Conservation (phyloP, 257 asterid species). For the Penstemon eatonii region DNA sequence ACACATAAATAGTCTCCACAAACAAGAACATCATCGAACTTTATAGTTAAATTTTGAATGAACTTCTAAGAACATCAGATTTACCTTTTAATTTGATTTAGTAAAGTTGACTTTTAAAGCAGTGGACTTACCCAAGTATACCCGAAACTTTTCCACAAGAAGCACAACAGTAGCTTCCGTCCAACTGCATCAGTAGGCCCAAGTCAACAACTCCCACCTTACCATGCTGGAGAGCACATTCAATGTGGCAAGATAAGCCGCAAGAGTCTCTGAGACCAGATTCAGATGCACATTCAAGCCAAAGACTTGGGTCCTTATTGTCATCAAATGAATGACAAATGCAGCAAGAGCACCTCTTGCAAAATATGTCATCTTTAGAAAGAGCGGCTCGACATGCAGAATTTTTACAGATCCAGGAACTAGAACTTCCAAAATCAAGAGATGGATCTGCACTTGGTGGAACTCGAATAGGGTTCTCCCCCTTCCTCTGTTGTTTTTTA, state of each 20-base stretch:
- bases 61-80: neutral
- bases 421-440: conserved; percentile 45
- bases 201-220: conserved; percentile 72
- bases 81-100: neutral
- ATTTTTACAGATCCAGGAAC: conserved; percentile 68
- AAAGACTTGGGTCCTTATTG: conserved; percentile 85
- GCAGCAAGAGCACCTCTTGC: conserved; percentile 83
- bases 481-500: conserved; percentile 61
- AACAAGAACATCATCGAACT: neutral
- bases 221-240: conserved; percentile 63
- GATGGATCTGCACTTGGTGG: conserved; percentile 55
- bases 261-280: conserved; percentile 61
- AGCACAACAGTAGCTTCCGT: conserved; percentile 81
- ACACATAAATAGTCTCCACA: neutral
- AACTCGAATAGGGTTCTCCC: conserved; percentile 67
- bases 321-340: conserved; percentile 75
- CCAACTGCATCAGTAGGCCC: conserved; percentile 72
- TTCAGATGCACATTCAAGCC: conserved; percentile 72
- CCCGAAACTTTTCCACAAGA: conserved; percentile 80
- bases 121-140: conserved; percentile 58
- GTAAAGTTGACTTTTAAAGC: neutral
- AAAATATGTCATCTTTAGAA: conserved; percentile 61
- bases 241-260: conserved; percentile 79
- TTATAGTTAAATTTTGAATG: neutral
- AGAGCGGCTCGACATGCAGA: conserved; percentile 75